These are phyloP conservation scores for Bryoerythrophyllum caledonicum DNA, from an alignment of 225 moss, liverwort and hornwort genomes.

Conservation along the genomic window DNA sequence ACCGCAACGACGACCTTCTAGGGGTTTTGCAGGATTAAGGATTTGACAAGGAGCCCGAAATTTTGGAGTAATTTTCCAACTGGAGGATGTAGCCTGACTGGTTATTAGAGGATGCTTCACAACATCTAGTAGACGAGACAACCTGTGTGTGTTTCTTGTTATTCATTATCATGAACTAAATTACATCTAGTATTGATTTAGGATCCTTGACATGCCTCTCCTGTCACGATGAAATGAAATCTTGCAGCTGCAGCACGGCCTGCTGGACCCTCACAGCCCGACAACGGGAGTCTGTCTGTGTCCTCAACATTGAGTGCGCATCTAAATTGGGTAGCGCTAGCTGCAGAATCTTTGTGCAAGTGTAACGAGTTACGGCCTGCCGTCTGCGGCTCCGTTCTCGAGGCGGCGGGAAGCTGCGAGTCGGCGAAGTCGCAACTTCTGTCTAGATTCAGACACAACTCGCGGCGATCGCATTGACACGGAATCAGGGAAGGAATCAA, in stretches of 20 bases:
- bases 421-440: too few relatives aligned
- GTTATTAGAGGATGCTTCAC: slow-evolving; percentile 7
- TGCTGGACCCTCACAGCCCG: not conserved
- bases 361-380: too few relatives aligned
- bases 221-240: slow-evolving; percentile 10
- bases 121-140: slow-evolving; percentile 11
- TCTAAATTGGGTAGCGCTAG: too few relatives aligned
- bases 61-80: slow-evolving; percentile 28
- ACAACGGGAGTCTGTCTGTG: too few relatives aligned
- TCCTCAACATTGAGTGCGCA: too few relatives aligned
- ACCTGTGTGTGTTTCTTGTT: not conserved
- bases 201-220: not conserved
- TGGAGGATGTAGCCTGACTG: slow-evolving; percentile 2
- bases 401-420: too few relatives aligned
- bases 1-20: slow-evolving; percentile 42
- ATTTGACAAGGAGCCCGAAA: slow-evolving; percentile 1
- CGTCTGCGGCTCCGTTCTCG: too few relatives aligned
- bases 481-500: too few relatives aligned
- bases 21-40: slow-evolving; percentile 35
- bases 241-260: not conserved
- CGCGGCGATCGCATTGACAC: too few relatives aligned
- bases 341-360: too few relatives aligned
- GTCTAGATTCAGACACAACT: too few relatives aligned
- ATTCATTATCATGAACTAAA: not conserved
- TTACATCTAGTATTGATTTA: slow-evolving; percentile 5